Percentiles rank a stretch among this genome's conserved stretches.
Evolutionary conservation across 805 yeast genomes (phyloP).

Genomic region (Candida ovalis): DNA sequence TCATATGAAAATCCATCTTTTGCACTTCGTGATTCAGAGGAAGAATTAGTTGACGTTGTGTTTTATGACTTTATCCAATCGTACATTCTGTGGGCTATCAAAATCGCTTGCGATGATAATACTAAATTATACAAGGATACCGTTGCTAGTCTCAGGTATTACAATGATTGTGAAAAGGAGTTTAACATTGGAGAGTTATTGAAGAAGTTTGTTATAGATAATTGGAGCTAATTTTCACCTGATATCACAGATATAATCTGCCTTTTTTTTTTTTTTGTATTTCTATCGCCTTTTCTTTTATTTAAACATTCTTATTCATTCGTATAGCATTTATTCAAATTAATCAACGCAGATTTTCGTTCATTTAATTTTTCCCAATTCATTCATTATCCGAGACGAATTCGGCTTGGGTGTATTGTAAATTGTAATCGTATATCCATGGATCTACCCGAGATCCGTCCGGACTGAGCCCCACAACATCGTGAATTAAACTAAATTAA

Average conservation of each 20-base stretch:
- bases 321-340: background rate
- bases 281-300: background rate
- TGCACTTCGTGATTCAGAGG: constrained; percentile 15
- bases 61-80: constrained; percentile 71
- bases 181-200: constrained; percentile 42
- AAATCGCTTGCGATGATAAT: constrained; percentile 18
- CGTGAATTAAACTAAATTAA: no score
- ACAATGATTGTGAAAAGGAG: constrained; percentile 34
- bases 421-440: no score
- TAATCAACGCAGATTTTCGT: no score
- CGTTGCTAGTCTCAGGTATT: constrained; percentile 13
- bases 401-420: no score
- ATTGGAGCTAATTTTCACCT: constrained; percentile 26
- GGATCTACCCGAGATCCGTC: no score
- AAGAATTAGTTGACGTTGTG: constrained; percentile 56
- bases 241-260: background rate
- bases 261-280: background rate
- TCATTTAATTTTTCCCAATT: background rate
- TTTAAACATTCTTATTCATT: background rate
- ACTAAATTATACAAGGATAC: constrained; percentile 11
- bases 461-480: no score
- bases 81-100: constrained; percentile 23
- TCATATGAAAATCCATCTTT: constrained; percentile 31
- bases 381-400: no score
- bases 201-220: constrained; percentile 35